These are phyloP conservation scores for Pseudogymnoascus sp. DNA, from an alignment of 2,329 filamentous ascomycete genomes.

Conservation along the genomic window DNA sequence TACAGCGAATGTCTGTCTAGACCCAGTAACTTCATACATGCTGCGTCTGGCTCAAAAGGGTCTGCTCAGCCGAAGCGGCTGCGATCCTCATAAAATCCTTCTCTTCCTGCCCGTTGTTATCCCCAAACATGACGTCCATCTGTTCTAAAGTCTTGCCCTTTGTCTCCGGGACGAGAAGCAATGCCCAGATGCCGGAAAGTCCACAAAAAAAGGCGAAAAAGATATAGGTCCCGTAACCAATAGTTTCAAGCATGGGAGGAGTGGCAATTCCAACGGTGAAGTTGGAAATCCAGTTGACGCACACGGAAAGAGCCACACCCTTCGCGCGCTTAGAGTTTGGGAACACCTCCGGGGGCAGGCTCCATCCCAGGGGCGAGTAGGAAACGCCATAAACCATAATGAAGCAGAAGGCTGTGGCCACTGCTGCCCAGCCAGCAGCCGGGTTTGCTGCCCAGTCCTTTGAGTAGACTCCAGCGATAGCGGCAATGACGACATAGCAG, in stretches of 20 bases:
- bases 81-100: constrained; percentile 2
- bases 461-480: constrained; percentile 46
- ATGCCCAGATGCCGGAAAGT: constrained; percentile 33
- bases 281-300: constrained; percentile 38
- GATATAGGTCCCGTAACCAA: constrained; percentile 37
- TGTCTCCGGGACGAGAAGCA: constrained; percentile 28
- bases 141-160: constrained; percentile 12
- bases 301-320: constrained; percentile 56
- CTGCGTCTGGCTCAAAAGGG: neutral
- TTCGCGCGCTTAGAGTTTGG: constrained; percentile 51
- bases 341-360: constrained; percentile 49
- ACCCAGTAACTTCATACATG: neutral
- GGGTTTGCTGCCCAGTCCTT: constrained; percentile 42
- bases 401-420: constrained; percentile 50
- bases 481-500: constrained; percentile 42
- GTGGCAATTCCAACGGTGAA: constrained; percentile 57
- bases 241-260: constrained; percentile 58
- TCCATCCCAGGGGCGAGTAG: constrained; percentile 23
- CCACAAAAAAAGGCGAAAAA: constrained; percentile 38
- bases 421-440: constrained; percentile 44
- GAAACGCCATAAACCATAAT: constrained; percentile 49
- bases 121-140: constrained; percentile 11
- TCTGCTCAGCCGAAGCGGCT: neutral
- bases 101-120: neutral
- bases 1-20: neutral